Evolutionary conservation across 257 asterid species (phyloP).

Genomic region (Fraxinus pennsylvanica): DNA sequence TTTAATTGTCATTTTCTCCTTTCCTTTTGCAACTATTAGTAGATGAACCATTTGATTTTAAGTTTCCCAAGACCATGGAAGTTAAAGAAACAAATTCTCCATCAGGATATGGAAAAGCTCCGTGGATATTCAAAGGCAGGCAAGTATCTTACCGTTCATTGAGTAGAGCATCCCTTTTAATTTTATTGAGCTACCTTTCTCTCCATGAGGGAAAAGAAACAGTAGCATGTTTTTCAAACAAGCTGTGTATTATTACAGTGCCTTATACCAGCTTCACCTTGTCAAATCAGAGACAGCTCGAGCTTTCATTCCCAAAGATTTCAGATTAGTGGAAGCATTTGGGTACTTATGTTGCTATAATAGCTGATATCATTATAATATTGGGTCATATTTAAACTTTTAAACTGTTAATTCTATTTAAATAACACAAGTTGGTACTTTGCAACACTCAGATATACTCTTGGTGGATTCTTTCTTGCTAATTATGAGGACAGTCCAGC

Average conservation of each 20-base stretch:
- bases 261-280: slow-evolving; percentile 93
- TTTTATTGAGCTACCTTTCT: slow-evolving; percentile 1
- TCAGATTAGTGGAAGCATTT: slow-evolving; percentile 88
- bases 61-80: slow-evolving; percentile 39
- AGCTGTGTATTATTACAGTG: slow-evolving; percentile 52
- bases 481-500: slow-evolving; percentile 89
- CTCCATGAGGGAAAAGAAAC: neutral
- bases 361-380: neutral
- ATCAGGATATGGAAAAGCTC: slow-evolving; percentile 72
- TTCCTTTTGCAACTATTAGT: neutral
- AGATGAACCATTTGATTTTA: neutral
- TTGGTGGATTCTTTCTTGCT: slow-evolving; percentile 98
- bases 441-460: slow-evolving; percentile 65
- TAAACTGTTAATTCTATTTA: slow-evolving; percentile 16
- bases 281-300: slow-evolving; percentile 95
- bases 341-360: slow-evolving; percentile 53
- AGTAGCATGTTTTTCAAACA: slow-evolving; percentile 6
- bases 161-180: neutral
- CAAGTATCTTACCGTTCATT: slow-evolving; percentile 36
- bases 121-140: slow-evolving; percentile 98
- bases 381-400: slow-evolving; percentile 17
- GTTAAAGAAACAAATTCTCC: slow-evolving; percentile 39
- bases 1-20: slow-evolving; percentile 12
- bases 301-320: slow-evolving; percentile 85
- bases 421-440: slow-evolving; percentile 33